Conservation (phyloP, 495 filamentous ascomycete species). For the Pseudoneurospora amorphoporcata region DNA sequence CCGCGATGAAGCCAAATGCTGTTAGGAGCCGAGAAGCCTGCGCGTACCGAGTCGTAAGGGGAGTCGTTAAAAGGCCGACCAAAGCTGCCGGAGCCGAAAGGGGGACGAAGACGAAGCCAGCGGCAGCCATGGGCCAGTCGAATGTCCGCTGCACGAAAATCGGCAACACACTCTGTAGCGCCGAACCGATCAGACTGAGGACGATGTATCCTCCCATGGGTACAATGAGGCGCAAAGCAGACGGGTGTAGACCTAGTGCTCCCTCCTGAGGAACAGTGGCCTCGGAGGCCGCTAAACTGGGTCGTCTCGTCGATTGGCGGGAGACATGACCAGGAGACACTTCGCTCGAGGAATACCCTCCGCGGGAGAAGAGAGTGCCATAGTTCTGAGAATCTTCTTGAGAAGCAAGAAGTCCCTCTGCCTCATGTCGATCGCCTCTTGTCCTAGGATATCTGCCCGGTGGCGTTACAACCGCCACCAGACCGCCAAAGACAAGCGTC, state of each 20-base stretch:
- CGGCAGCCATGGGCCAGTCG: slow-evolving; percentile 9
- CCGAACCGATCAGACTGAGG: slow-evolving; percentile 12
- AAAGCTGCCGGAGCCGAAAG: slow-evolving; percentile 16
- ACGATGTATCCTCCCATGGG: slow-evolving; percentile 18
- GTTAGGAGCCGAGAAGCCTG: slow-evolving; percentile 12
- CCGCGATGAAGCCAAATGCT: slow-evolving; percentile 14
- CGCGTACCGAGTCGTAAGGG: slow-evolving; percentile 6
- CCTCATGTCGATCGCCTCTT: neutral
- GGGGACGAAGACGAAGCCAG: slow-evolving; percentile 13
- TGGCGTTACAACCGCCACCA: slow-evolving; percentile 2
- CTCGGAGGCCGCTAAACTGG: neutral
- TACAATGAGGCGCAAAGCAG: slow-evolving; percentile 6
- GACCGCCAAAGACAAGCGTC: slow-evolving; percentile 2
- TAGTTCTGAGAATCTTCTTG: slow-evolving; percentile 4
- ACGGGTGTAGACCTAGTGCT: neutral
- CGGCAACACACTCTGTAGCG: slow-evolving; percentile 18
- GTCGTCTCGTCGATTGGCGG: neutral
- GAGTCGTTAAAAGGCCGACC: slow-evolving; percentile 10
- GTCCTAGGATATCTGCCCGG: neutral
- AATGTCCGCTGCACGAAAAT: slow-evolving; percentile 11
- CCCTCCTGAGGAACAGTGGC: neutral
- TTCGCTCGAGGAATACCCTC: neutral
- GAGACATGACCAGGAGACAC: neutral
- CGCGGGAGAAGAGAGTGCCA: slow-evolving; percentile 9
- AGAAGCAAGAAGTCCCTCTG: neutral